These are phyloP conservation scores for Yamadazyma membranifaciens DNA, from an alignment of 1,139 yeast genomes.

Conservation along the genomic window DNA sequence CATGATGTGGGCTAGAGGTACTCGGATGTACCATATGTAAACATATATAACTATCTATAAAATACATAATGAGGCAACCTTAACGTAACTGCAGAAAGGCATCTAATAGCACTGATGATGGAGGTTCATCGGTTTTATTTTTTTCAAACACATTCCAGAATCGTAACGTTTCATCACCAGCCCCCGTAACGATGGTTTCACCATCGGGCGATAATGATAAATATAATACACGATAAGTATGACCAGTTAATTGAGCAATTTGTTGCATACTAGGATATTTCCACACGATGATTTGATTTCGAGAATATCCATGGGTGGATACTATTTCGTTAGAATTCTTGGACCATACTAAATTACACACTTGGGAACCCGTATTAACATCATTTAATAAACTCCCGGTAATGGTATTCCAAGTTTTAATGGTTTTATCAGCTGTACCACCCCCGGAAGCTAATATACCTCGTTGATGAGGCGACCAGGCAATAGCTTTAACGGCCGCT, in stretches of 20 bases:
- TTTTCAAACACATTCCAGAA: conserved; percentile 93
- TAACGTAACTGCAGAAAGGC: conserved; percentile 76
- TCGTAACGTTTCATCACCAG: conserved; percentile 94
- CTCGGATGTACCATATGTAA: too few relatives aligned
- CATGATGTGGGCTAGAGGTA: too few relatives aligned
- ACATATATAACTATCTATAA: neutral
- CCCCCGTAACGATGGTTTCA: conserved; percentile 96
- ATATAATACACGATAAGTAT: conserved; percentile 87
- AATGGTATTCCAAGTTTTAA: conserved; percentile 89
- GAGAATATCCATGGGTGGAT: conserved; percentile 91
- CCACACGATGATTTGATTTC: conserved; percentile 93
- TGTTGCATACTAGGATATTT: conserved; percentile 92
- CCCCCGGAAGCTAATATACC: conserved; percentile 96
- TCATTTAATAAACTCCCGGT: conserved; percentile 74
- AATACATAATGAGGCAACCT: neutral
- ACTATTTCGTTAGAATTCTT: conserved; percentile 88
- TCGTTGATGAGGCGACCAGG: conserved; percentile 97
- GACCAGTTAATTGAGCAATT: conserved; percentile 91
- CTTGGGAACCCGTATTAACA: conserved; percentile 93
- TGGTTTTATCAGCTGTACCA: conserved; percentile 90
- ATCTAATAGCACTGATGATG: conserved; percentile 67
- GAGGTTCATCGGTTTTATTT: conserved; percentile 55
- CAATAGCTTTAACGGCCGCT: conserved; percentile 95
- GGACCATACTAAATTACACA: conserved; percentile 93
- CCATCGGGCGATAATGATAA: conserved; percentile 96